Evolutionary conservation across 306 rosid genomes (phyloP), one percentile per base, ranked within the genome.

Genomic region (Coriaria nepalensis): DNA sequence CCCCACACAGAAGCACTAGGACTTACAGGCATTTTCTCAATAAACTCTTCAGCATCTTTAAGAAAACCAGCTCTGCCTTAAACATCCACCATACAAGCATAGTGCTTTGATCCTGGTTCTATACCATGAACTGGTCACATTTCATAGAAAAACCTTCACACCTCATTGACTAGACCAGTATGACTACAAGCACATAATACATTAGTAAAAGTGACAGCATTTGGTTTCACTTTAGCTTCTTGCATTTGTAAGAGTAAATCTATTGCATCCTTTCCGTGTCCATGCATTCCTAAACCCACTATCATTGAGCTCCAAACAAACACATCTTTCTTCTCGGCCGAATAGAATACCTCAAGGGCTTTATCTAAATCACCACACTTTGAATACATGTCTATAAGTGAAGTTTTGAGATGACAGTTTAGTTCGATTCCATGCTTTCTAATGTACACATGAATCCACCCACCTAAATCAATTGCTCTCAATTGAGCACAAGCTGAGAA

Each of bases 241-340:
- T 67, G 50, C 84, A 80, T 80, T 43, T 58, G 35, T 32, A 59
- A 73, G 66, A 80, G 76, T 52, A 62, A 61, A 47, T 71, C 68
- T 46, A 70, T 53, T 35, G 84, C 84, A 10, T 40, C 77, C 59
- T 57, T 65, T 47, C 77, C 90, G 12, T 42, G 63, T 48, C 88
- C 84, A 32, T 80, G 78, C 90, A 77, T 80, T 14, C 79, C 90
- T 48, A 70, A 61, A 47, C 74, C 78, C 40, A 69, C 80, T 65
- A 80, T 76, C 84, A 73, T 73, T 45, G 81, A 74, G 6, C 84
- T 73, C 84, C 90, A 80, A 53, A 68, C 72, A 36, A 55, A 80
- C 52, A 77, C 81, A 49, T 80, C 90, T 70, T 63, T 76, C 53
- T 33, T 63, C 58, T 68, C 78, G 12, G 7, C 72, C 0, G 61